These are phyloP conservation scores for Dictyostelium firmibasis DNA, from an alignment of 78 protist species.

Conservation along the genomic window DNA sequence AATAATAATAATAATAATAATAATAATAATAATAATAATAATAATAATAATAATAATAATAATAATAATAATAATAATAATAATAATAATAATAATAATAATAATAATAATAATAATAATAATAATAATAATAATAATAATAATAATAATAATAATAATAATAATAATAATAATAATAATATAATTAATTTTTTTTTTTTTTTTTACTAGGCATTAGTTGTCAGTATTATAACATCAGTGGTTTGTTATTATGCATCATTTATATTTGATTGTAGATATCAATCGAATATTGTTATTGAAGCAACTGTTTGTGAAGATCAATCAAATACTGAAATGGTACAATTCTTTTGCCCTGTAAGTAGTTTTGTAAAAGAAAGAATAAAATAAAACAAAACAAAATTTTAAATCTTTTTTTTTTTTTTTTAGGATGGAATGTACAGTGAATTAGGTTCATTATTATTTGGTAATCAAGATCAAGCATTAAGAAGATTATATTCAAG, in stretches of 20 bases:
- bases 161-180: too few relatives aligned
- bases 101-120: too few relatives aligned
- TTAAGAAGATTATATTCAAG: constrained; percentile 77
- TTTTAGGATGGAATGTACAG: constrained; percentile 68
- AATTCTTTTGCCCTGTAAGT: constrained; percentile 68
- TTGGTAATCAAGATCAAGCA: constrained; percentile 75
- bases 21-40: too few relatives aligned
- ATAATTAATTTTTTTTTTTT: neutral
- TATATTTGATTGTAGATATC: constrained; percentile 47
- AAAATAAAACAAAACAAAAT: too few relatives aligned
- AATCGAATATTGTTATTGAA: constrained; percentile 50
- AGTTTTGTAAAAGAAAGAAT: neutral
- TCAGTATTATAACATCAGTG: constrained; percentile 29
- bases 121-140: too few relatives aligned
- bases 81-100: too few relatives aligned
- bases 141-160: too few relatives aligned
- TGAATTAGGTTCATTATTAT: constrained; percentile 64
- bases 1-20: too few relatives aligned
- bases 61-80: too few relatives aligned
- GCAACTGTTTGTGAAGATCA: constrained; percentile 62
- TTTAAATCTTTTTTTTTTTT: too few relatives aligned
- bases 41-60: too few relatives aligned
- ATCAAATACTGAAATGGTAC: constrained; percentile 67
- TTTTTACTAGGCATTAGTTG: neutral
- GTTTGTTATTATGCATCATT: constrained; percentile 54